phyloP scores from a whole-genome alignment of 2,329 filamentous ascomycete genomes.

The Nemania sp. region DNA sequence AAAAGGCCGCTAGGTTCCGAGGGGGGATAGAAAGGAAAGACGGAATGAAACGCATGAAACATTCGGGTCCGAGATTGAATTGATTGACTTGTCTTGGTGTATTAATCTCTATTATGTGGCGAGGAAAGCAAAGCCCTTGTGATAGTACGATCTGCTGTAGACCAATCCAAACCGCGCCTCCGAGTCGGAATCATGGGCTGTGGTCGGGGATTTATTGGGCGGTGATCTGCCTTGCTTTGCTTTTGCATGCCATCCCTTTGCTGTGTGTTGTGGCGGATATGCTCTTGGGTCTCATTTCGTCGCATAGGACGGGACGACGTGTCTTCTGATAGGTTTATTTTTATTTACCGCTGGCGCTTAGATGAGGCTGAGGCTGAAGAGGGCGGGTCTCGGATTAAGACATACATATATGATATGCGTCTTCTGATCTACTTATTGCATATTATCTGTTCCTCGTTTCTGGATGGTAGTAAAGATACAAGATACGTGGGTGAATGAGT shows the following conservation, averaged over 20 bases:
- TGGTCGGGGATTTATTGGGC: background rate
- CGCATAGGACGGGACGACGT: background rate
- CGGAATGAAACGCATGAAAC: background rate
- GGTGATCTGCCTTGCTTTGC: background rate
- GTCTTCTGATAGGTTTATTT: background rate
- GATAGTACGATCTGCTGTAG: no score
- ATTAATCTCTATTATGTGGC: background rate
- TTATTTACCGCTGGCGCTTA: background rate
- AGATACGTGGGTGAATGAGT: no score
- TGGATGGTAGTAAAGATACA: no score
- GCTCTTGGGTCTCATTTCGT: background rate
- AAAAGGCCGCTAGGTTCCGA: no score
- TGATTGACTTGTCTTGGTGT: background rate
- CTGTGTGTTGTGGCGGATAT: background rate
- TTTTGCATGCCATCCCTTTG: background rate
- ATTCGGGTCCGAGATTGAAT: background rate
- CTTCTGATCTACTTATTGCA: no score
- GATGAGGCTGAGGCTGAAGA: background rate
- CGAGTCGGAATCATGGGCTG: no score
- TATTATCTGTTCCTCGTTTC: background rate
- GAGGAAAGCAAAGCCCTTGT: no score
- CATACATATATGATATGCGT: background rate
- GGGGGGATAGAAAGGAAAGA: background rate
- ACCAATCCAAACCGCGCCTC: no score
- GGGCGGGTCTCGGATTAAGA: background rate